Evolutionary conservation across 2,329 filamentous ascomycete genomes (phyloP).

Genomic region (Seiridium unicorne): DNA sequence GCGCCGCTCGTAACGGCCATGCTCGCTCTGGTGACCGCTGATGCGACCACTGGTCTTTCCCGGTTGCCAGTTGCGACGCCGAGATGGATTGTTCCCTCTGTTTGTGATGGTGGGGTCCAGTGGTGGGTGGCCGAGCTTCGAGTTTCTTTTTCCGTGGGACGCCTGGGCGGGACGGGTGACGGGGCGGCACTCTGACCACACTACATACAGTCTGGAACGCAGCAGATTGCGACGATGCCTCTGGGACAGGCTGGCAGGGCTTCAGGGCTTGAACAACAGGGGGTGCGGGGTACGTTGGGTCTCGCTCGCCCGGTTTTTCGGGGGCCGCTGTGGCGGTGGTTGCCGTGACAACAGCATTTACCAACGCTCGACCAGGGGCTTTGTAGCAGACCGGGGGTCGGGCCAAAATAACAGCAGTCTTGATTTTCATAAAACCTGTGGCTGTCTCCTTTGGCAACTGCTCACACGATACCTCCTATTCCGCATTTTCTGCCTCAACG

Average conservation of each 20-base stretch:
- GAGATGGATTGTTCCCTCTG: background rate
- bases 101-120: background rate
- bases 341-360: slow-evolving; percentile 5
- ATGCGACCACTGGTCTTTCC: background rate
- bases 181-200: background rate
- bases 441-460: slow-evolving; percentile 4
- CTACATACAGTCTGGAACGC: background rate
- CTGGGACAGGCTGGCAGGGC: no score
- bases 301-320: background rate
- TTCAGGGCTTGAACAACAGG: no score
- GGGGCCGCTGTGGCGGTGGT: background rate
- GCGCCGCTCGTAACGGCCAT: slow-evolving; percentile 41
- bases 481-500: background rate
- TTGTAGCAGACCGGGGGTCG: background rate
- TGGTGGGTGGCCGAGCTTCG: background rate
- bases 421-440: background rate
- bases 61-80: slow-evolving; percentile 3
- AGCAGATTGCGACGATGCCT: no score
- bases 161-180: background rate
- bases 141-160: background rate
- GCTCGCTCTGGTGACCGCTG: slow-evolving; percentile 14
- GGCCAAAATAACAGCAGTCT: slow-evolving; percentile 5
- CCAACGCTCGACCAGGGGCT: background rate
- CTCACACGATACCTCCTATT: slow-evolving; percentile 6
- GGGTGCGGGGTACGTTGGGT: background rate